Evolutionary conservation across 805 yeast species (phyloP), one percentile per base, ranked within the genome.

Genomic region (Yamadazyma nakazawae): DNA sequence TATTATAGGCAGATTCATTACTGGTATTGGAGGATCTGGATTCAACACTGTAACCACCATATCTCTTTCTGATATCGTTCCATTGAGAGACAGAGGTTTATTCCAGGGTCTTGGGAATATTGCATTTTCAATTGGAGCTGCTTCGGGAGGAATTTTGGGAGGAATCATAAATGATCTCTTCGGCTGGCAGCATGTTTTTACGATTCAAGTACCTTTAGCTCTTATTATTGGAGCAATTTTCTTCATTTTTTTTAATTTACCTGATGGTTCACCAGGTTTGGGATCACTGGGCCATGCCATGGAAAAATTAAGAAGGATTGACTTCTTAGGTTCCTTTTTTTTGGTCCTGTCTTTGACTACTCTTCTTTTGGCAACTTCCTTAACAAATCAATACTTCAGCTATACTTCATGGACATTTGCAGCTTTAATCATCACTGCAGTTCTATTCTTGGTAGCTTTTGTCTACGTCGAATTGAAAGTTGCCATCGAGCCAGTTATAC

Each of bases 1-100:
- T 52, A 78, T 83, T 7, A 50, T 78, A 25, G 85, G 85, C 3
- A 70, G 88, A 56, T 80, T 88, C 50, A 72, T 89, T 42, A 82
- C 95, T 21, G 97, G 97, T 16, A 76, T 86, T 46, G 96, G 96
- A 11, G 96, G 96, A n/a, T 94, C 96, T 5, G 96, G 96, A 1
- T 78, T 89, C 58, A 80, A 84, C 42, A 76, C 91, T 0, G 68
- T 88, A 54, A 78, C 88, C 14, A 83, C 96, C 6, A 85, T 89
- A 47, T 76, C 90, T 2, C 76, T 85, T 55, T 80, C 88, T 24
- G 96, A 89, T 63, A 69, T 88, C 40, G 83, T 90, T 24, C 82
- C 94, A 1, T 74, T 85, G 50, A 74, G 94, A 46, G 80, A 84
- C 36, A 73, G 97, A 48, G 96, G 95, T 1, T 63, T 87, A 26